A percentile compares a stretch with the other conserved stretches of the same genome.
Evolutionary conservation across 2,329 filamentous ascomycete species (phyloP).

Genomic region (Paraphaeosphaeria minitans): DNA sequence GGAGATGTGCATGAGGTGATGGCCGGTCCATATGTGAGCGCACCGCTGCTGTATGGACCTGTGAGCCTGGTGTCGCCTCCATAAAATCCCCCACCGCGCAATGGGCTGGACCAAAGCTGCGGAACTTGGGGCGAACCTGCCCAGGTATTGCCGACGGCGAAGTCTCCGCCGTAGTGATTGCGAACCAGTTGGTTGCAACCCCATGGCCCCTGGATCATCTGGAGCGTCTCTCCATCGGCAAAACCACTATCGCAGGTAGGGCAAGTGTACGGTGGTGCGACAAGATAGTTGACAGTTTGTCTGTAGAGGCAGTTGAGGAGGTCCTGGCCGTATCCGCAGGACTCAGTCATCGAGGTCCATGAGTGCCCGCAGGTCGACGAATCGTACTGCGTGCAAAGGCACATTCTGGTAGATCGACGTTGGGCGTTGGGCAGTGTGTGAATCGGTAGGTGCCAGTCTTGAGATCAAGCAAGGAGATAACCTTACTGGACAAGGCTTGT

Average conservation of each 20-base stretch:
- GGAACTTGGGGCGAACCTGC: conserved; percentile 23
- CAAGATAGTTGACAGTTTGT: conserved; percentile 31
- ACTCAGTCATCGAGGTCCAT: conserved; percentile 55
- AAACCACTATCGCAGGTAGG: conserved; percentile 37
- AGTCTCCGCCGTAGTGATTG: conserved; percentile 32
- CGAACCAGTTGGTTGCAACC: conserved; percentile 40
- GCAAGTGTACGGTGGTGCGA: conserved; percentile 35
- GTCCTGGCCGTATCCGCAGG: conserved; percentile 50
- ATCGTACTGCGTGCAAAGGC: conserved; percentile 51
- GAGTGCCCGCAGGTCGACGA: conserved; percentile 54
- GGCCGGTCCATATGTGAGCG: not conserved
- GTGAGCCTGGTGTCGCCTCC: conserved; percentile 3
- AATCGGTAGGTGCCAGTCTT: not conserved
- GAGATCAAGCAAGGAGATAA: not conserved
- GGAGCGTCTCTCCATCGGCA: conserved; percentile 34
- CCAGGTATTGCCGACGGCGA: conserved; percentile 32
- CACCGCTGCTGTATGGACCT: conserved; percentile 3
- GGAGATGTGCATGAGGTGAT: not conserved
- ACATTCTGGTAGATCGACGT: conserved; percentile 50
- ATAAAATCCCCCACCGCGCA: conserved; percentile 11
- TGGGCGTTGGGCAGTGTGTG: not conserved
- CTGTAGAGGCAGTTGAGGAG: conserved; percentile 50
- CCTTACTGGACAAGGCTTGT: not conserved
- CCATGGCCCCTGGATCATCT: conserved; percentile 41
- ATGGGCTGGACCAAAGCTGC: conserved; percentile 20